Percentiles rank a stretch among this genome's conserved stretches.
Evolutionary conservation across 441 rosid genomes (phyloP).

Genomic region (Arabidopsis hybrid): DNA sequence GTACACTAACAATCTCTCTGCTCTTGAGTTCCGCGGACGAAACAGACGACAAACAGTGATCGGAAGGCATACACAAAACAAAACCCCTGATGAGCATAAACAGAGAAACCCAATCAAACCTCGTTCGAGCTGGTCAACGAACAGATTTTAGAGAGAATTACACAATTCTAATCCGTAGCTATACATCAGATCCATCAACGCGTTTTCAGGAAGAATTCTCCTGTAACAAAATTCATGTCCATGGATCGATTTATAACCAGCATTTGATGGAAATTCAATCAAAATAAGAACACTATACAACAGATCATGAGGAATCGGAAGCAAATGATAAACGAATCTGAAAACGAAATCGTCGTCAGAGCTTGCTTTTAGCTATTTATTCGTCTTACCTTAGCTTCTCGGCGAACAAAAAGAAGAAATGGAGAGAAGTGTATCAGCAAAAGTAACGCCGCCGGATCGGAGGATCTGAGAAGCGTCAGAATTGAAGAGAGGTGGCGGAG

Average conservation of each 20-base stretch:
- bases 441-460: constrained; percentile 46
- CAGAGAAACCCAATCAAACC: not conserved
- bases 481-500: constrained; percentile 30
- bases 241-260: constrained; percentile 20
- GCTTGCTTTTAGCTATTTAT: constrained; percentile 16
- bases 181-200: constrained; percentile 39
- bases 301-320: constrained; percentile 34
- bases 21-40: constrained; percentile 32
- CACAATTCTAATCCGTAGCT: constrained; percentile 16
- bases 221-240: constrained; percentile 24
- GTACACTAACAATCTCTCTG: constrained; percentile 30
- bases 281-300: constrained; percentile 3
- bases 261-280: constrained; percentile 31
- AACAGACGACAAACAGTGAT: constrained; percentile 36
- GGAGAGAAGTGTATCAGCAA: constrained; percentile 29
- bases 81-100: constrained; percentile 20
- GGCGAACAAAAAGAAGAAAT: not conserved
- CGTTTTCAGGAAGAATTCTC: not conserved
- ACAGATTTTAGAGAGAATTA: constrained; percentile 6
- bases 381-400: constrained; percentile 34
- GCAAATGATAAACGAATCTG: constrained; percentile 26
- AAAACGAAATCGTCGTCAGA: constrained; percentile 24
- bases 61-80: constrained; percentile 46
- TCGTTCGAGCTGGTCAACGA: constrained; percentile 41
- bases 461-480: constrained; percentile 40